These are phyloP conservation scores for Pseudozyma tsukubaensis DNA, from an alignment of 1,284 basidiomycete genomes.

Conservation along the genomic window DNA sequence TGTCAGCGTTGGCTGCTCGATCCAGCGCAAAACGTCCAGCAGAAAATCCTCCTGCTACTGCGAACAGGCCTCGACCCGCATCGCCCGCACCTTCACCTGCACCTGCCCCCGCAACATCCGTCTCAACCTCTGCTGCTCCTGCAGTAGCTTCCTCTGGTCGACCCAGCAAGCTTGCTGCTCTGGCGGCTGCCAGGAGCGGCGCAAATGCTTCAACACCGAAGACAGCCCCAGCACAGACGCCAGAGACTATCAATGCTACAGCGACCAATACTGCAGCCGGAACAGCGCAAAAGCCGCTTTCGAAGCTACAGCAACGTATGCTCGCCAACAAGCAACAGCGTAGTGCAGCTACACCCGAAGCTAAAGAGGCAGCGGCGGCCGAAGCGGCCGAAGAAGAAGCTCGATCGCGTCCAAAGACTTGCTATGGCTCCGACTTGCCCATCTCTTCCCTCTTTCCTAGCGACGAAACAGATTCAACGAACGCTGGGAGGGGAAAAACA, in stretches of 20 bases:
- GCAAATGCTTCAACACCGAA: conserved; percentile 13
- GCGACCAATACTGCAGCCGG: conserved; percentile 70
- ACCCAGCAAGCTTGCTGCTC: conserved; percentile 57
- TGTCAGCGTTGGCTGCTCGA: conserved; percentile 41
- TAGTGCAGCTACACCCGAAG: conserved; percentile 31
- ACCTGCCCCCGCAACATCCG: not conserved
- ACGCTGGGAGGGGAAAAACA: not conserved
- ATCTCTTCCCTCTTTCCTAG: conserved; percentile 55
- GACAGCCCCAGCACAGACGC: conserved; percentile 10
- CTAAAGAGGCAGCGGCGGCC: conserved; percentile 29
- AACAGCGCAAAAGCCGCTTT: conserved; percentile 70
- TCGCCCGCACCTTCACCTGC: conserved; percentile 13
- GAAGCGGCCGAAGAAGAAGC: conserved; percentile 42
- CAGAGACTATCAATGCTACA: conserved; percentile 67
- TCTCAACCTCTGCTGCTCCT: conserved; percentile 1
- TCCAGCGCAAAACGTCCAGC: conserved; percentile 46
- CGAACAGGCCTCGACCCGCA: conserved; percentile 16
- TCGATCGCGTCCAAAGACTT: conserved; percentile 32
- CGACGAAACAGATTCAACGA: not conserved
- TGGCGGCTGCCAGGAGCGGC: conserved; percentile 49
- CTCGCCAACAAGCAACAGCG: conserved; percentile 49
- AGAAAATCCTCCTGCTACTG: conserved; percentile 18
- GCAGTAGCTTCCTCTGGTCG: conserved; percentile 11
- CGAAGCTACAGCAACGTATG: conserved; percentile 73
- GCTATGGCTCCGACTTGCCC: conserved; percentile 40